Conservation (phyloP, 371 early-diverging fungal species). For the Parasitella parasitica region DNA sequence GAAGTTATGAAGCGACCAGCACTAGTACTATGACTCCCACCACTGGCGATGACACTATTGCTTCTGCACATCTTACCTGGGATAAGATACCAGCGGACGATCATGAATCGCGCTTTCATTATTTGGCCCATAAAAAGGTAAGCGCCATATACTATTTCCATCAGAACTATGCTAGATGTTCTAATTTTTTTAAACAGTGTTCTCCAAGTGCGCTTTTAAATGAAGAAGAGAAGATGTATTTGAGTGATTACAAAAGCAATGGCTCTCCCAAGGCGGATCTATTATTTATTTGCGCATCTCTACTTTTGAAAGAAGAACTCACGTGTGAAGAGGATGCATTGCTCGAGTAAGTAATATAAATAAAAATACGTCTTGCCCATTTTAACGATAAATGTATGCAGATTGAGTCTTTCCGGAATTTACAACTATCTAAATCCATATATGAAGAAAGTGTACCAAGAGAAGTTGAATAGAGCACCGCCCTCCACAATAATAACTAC, state of each 20-base stretch:
- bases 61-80: constrained; percentile 7
- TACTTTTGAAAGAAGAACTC: neutral
- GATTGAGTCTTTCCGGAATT: neutral
- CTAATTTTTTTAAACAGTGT: constrained; percentile 3
- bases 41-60: constrained; percentile 10
- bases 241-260: constrained; percentile 6
- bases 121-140: constrained; percentile 8
- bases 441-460: neutral
- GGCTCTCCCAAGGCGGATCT: constrained; percentile 1
- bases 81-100: constrained; percentile 4
- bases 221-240: constrained; percentile 5
- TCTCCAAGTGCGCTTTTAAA: constrained; percentile 2
- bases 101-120: constrained; percentile 5
- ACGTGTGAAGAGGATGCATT: neutral
- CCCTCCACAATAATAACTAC: neutral
- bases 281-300: neutral
- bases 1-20: constrained; percentile 1
- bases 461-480: neutral
- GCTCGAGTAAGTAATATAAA: neutral
- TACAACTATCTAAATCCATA: neutral
- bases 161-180: constrained; percentile 1
- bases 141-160: constrained; percentile 3
- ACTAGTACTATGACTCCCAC: constrained; percentile 7
- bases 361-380: neutral
- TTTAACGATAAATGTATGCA: neutral